Evolutionary conservation across 257 asterid genomes (phyloP).

Genomic region (Solanum okadae): DNA sequence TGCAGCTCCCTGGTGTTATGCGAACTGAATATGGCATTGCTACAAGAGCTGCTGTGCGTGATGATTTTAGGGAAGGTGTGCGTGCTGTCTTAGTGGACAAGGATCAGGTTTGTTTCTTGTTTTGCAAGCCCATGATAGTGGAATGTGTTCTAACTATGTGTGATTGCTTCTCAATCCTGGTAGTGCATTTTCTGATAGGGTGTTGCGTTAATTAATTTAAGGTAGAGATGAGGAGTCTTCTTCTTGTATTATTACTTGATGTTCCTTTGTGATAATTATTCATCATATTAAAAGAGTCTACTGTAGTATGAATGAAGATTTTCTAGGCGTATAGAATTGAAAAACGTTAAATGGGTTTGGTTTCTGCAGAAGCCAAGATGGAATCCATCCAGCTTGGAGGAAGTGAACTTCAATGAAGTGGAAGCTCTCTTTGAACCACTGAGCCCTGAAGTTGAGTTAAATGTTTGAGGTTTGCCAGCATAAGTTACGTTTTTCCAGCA

Average conservation of each 20-base stretch:
- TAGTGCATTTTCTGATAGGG: neutral
- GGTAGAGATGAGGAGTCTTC: neutral
- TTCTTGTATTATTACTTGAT: neutral
- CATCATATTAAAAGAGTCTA: neutral
- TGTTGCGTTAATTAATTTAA: neutral
- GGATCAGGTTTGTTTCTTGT: constrained; percentile 63
- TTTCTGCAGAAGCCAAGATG: constrained; percentile 77
- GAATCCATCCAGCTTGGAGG: constrained; percentile 73
- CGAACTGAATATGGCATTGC: constrained; percentile 80
- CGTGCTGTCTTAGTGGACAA: constrained; percentile 95
- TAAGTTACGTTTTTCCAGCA: neutral
- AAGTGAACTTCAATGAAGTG: constrained; percentile 48
- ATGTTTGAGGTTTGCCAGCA: constrained; percentile 23
- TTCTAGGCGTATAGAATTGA: neutral
- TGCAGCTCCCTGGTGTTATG: constrained; percentile 84
- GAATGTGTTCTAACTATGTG: neutral
- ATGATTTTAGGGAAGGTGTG: constrained; percentile 87
- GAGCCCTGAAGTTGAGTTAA: constrained; percentile 50
- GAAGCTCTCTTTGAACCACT: constrained; percentile 71
- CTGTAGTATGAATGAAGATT: neutral
- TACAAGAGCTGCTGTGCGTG: constrained; percentile 60
- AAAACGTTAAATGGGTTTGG: neutral
- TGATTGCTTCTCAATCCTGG: neutral
- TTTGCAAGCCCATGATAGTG: neutral
- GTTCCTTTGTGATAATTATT: neutral